Conservation (phyloP, 176 grass and related monocot species). For the Triticum monococcum region DNA sequence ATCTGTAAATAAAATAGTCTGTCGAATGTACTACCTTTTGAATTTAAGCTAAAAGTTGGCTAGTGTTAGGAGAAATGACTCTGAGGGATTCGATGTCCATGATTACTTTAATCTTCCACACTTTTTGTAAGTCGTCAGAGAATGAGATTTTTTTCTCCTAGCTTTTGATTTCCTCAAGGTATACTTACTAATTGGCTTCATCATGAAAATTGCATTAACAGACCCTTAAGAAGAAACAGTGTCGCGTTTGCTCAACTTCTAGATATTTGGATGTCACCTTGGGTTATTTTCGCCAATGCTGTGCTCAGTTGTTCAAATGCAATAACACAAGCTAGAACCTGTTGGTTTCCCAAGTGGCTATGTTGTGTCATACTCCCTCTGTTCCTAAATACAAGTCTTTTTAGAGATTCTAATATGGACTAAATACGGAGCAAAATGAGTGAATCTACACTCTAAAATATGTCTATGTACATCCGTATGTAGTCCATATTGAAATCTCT, state of each 20-base stretch:
- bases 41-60: not conserved
- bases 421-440: no score
- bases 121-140: not conserved
- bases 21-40: not conserved
- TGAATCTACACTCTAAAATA: no score
- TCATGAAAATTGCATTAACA: constrained; percentile 1
- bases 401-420: no score
- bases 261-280: constrained; percentile 19
- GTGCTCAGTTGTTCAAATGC: constrained; percentile 15
- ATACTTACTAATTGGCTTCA: not conserved
- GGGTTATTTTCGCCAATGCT: constrained; percentile 6
- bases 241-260: not conserved
- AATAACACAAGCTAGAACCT: not conserved
- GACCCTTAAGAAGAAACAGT: constrained; percentile 2
- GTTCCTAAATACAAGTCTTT: no score
- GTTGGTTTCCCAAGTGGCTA: not conserved
- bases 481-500: no score
- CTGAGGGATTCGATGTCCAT: not conserved
- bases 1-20: not conserved
- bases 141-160: not conserved
- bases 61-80: not conserved
- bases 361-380: not conserved
- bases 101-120: not conserved
- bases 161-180: not conserved
- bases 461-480: no score